Base-by-base conservation (phyloP, 1,284 basidiomycete species). In the Cutaneotrichosporon mucoides region DNA sequence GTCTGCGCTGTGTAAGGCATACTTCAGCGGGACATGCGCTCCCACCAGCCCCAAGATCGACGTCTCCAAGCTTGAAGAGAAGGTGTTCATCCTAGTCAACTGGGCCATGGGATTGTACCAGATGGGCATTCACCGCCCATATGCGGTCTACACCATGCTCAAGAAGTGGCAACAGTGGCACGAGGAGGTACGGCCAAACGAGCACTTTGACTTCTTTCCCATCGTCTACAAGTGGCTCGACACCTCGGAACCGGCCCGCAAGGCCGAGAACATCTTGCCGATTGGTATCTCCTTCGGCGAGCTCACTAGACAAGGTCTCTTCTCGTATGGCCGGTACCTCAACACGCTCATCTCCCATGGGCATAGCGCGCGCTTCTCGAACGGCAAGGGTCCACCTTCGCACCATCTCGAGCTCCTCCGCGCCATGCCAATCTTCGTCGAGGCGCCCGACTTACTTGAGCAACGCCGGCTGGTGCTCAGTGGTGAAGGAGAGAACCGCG, bases 51-150 rank as follows among this genome's bases (percentile, higher is more conserved):
- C 76, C 76, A 62, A 80, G 77, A 57, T 81, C 81, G 66, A 79
- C 77, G 34, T 75, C 76, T 3, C 74, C 24, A 64, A 70, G 59
- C 59, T 76, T 36, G 68, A 74, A 61, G 72, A 75, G 59, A 92
- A 92, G 72, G 81, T 93, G 16, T 86, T 89, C 66, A 85, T 88
- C 56, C 82, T 94, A 3, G 82, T 95, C 34, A 89, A 88, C 0
- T 95, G 92, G 92, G 86, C 87, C 62, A 87, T 92, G 56, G 90
- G 90, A 0, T 84, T 87, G 6, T 81, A 89, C 36, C 90, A 92
- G 73, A 89, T 89, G 56, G 91, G 91, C 3, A 85, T 88, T 46
- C 92, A 93, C 69, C 84, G 92, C 24, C 86, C 89, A 4, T 90
- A 89, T 66, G 89, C 86, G 11, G 89, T 87, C 0, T 85, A 86